Conservation (phyloP, 2,329 filamentous ascomycete species). For the Pseudonectria foliicola region DNA sequence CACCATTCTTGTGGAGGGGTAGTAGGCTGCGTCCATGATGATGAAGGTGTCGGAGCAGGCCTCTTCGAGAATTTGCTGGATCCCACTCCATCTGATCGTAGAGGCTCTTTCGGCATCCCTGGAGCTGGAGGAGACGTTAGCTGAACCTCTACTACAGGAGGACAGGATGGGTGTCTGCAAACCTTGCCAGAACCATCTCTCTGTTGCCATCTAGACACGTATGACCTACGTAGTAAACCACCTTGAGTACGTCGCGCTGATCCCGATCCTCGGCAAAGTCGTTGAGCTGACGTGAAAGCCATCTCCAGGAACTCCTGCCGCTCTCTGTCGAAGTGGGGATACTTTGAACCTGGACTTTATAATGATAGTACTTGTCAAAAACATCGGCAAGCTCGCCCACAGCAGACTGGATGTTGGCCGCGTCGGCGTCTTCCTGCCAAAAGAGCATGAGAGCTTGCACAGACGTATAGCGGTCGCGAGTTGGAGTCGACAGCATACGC, state of each 20-base stretch:
- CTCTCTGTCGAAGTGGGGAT: slow-evolving; percentile 44
- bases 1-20: slow-evolving; percentile 44
- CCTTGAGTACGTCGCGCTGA: slow-evolving; percentile 49
- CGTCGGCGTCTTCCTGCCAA: slow-evolving; percentile 49
- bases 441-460: slow-evolving; percentile 47
- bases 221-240: slow-evolving; percentile 51
- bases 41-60: slow-evolving; percentile 49
- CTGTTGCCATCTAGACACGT: slow-evolving; percentile 48
- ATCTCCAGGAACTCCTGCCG: slow-evolving; percentile 44
- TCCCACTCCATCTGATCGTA: slow-evolving; percentile 47
- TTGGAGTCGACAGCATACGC: slow-evolving; percentile 41
- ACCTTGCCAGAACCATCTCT: slow-evolving; percentile 54
- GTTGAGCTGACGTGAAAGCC: slow-evolving; percentile 44
- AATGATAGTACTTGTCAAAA: slow-evolving; percentile 46
- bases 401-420: slow-evolving; percentile 30
- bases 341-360: slow-evolving; percentile 38
- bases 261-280: slow-evolving; percentile 48
- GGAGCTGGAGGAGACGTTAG: slow-evolving; percentile 34
- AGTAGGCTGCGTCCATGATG: slow-evolving; percentile 53
- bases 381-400: slow-evolving; percentile 43
- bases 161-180: slow-evolving; percentile 10
- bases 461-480: slow-evolving; percentile 46
- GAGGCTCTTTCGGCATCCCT: slow-evolving; percentile 37
- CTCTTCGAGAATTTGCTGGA: slow-evolving; percentile 51
- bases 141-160: neutral